Base-by-base conservation (phyloP, 306 rosid species). In the Crataegus laevigata region DNA sequence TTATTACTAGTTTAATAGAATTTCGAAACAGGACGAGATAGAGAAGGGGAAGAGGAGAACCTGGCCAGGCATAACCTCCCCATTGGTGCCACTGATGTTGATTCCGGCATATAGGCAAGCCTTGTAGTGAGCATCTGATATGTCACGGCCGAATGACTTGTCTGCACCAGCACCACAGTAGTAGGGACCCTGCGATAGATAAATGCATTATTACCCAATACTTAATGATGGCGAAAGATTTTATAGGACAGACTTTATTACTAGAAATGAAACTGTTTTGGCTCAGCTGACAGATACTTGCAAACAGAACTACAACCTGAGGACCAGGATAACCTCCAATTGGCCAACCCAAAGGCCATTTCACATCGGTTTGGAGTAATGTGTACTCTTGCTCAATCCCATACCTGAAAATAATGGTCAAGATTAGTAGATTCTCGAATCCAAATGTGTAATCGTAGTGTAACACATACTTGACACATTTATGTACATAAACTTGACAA, bases 1-100 rank as follows among this genome's bases (percentile, higher is more conserved):
- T 52, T 52, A 32, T 55, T 59, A 73, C 43, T 19, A n/a, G n/a
- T n/a, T n/a, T n/a, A n/a, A n/a, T n/a, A n/a, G 71, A 69, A 72
- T 77, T 77, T 71, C 51, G 75, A 55, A 80, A 68, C 42, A 63
- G 62, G 40, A 68, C 28, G 68, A 55, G 73, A 79, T 69, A 63
- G 57, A 80, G 72, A 68, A 45, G 24, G 24, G 22, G 50, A 42
- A 79, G 80, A 80, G 36, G 38, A 79, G 70, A 81, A 96, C 99
- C 98, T 96, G 99, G 69, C 99, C 99, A 70, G 99, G 99, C 99
- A 96, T 96, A 75, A 96, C 99, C 83, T 96, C 99, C 68, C 98
- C 98, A 55, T 96, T 96, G 87, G 99, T 96, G 19, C 99, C 99
- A 82, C 98, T 85, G 55, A 96, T 88, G 86, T 96, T 92, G 69